A percentile compares a stretch with the other conserved stretches of the same genome.
Evolutionary conservation across 257 asterid genomes (phyloP).

Genomic region (Solanum chaucha): DNA sequence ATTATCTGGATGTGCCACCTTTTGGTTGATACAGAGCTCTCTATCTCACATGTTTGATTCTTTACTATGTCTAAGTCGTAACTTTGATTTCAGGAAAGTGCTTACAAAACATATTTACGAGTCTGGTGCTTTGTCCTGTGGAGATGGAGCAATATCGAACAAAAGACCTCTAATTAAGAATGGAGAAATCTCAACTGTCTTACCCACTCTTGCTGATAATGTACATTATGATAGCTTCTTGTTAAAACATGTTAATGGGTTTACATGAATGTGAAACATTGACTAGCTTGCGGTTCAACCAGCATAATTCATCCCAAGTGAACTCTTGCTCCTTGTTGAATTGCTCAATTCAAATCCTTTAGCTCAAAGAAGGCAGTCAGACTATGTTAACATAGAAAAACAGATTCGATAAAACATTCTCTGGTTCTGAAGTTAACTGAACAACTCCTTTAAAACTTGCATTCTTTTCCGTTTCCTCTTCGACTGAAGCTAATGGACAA

Average conservation of each 20-base stretch:
- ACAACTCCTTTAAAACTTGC: not conserved
- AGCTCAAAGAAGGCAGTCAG: not conserved
- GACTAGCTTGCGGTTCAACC: not conserved
- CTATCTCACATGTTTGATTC: not conserved
- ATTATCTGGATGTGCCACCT: not conserved
- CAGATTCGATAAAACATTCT: not conserved
- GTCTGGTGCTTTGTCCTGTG: slow-evolving; percentile 84
- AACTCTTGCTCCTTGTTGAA: not conserved
- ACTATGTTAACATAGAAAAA: no score
- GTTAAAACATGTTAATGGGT: not conserved
- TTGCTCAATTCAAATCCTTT: not conserved
- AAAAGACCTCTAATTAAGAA: not conserved
- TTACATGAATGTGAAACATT: not conserved
- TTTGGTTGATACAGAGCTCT: not conserved
- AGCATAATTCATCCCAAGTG: no score
- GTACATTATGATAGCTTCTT: not conserved
- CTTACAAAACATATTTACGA: not conserved
- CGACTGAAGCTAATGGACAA: not conserved
- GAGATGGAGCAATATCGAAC: slow-evolving; percentile 85
- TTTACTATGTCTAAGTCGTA: not conserved
- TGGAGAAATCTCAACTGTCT: not conserved
- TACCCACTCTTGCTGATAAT: not conserved
- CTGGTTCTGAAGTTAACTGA: not conserved
- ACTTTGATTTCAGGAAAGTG: not conserved
- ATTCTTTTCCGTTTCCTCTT: not conserved